Base-by-base conservation (phyloP, 1,139 yeast species). In the Keqinozyma sinolaborantium region DNA sequence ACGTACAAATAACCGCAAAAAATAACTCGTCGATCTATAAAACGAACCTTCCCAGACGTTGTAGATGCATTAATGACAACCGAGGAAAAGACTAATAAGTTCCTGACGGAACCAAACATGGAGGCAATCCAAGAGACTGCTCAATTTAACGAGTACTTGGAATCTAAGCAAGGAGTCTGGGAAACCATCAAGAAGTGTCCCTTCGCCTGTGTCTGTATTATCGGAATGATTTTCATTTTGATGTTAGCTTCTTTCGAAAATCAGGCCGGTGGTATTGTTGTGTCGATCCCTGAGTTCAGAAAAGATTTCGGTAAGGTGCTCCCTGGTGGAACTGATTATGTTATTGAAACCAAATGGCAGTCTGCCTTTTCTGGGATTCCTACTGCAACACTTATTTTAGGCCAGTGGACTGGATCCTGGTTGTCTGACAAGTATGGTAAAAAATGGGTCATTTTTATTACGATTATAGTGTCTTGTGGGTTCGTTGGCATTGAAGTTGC, bases 281-380 rank as follows among this genome's bases (percentile, higher is more conserved):
- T 51, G 14, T 38, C 51, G 5, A 49, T 53, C 25, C 45, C 48
- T 11, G 40, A 40, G 25, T 58, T 57, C 36, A 47, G 62, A 40
- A 24, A 47, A 38, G 58, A 57, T 34, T 56, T 55, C 30, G 64
- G 63, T 10, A 25, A 39, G 11, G 26, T 11, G 12, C 25, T 13
- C 20, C 31, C 20, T 9, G 29, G 18, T 11, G n/a, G 25, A 13
- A 14, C 16, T 19, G 15, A 11, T 13, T 11, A 14, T 12, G 10
- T 27, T 8, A 11, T 26, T 10, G 21, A 18, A 18, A 18, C 21
- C 21, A 18, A 18, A 18, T 18, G 21, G 21, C 21, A 18, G 21
- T 21, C 30, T 11, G 14, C 20, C 3, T 8, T 30, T 4, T 14
- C 24, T 13, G 10, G 11, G 12, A 18, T 30, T 8, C 26, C 33